Evolutionary conservation across 345 rosid species (phyloP).

Genomic region (Camelina sativa): DNA sequence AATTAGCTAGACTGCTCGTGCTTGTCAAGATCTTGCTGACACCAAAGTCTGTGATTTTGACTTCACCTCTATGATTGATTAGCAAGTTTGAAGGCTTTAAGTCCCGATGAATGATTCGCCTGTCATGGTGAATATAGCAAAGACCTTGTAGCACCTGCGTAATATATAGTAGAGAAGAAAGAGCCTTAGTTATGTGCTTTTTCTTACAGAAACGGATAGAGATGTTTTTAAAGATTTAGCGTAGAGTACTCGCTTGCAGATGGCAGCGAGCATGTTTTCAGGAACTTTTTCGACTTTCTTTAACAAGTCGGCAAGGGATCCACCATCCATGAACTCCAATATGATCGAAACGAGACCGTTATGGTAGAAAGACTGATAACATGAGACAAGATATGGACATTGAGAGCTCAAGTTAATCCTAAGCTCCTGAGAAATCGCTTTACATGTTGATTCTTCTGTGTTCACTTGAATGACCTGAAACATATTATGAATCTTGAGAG

Average conservation of each 20-base stretch:
- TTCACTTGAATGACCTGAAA: conserved; percentile 73
- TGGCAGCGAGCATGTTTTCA: conserved; percentile 73
- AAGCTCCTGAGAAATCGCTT: conserved; percentile 73
- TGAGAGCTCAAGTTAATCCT: conserved; percentile 79
- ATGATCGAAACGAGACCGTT: conserved; percentile 83
- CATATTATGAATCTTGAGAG: neutral
- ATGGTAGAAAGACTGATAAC: conserved; percentile 80
- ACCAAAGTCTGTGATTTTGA: conserved; percentile 95
- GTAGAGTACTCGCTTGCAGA: conserved; percentile 71
- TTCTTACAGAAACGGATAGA: conserved; percentile 5
- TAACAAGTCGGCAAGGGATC: conserved; percentile 77
- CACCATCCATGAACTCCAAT: conserved; percentile 91
- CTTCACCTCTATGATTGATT: conserved; percentile 92
- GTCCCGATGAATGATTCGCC: conserved; percentile 84
- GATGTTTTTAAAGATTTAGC: conserved; percentile 13
- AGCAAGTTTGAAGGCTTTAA: conserved; percentile 88
- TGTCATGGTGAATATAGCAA: conserved; percentile 83
- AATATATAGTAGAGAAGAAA: neutral
- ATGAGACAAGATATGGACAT: conserved; percentile 79
- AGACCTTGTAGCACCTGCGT: conserved; percentile 80
- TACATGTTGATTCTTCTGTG: conserved; percentile 67
- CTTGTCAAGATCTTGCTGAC: conserved; percentile 84
- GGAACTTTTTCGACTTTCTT: conserved; percentile 71
- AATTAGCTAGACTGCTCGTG: conserved; percentile 76
- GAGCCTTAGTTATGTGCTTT: conserved; percentile 10